Percentiles rank a stretch among this genome's conserved stretches.
phyloP scores from a whole-genome alignment of 176 grass and related monocot species.

The Avena sativa region DNA sequence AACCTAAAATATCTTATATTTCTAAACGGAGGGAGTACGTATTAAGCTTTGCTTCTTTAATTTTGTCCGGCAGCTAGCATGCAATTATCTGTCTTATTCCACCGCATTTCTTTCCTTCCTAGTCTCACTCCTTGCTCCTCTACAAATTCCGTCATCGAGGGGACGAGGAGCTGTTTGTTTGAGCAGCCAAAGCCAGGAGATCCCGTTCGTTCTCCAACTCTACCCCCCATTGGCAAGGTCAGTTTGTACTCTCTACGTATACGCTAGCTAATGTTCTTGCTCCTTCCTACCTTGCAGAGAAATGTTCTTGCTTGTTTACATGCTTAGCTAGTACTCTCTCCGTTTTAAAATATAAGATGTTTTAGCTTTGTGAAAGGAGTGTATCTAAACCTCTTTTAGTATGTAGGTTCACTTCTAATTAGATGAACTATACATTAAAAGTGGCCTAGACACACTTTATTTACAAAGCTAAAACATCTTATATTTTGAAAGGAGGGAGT shows the following conservation, averaged over 20 bases:
- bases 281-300: not conserved
- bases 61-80: no score
- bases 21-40: no score
- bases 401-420: no score
- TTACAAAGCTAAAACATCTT: no score
- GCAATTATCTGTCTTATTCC: not conserved
- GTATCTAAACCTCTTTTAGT: no score
- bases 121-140: not conserved
- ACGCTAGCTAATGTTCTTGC: not conserved
- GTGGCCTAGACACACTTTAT: no score
- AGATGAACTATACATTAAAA: no score
- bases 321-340: not conserved
- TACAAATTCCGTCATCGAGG: not conserved
- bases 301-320: not conserved
- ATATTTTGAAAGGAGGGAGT: no score
- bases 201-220: no score
- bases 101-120: not conserved
- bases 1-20: not conserved
- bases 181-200: not conserved
- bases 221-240: not conserved
- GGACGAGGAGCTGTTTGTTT: not conserved
- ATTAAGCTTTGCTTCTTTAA: not conserved
- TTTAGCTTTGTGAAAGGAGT: no score
- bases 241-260: not conserved
- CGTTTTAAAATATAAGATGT: no score